phyloP scores from a whole-genome alignment of 176 grass and related monocot species.

The Phoenix dactylifera region DNA sequence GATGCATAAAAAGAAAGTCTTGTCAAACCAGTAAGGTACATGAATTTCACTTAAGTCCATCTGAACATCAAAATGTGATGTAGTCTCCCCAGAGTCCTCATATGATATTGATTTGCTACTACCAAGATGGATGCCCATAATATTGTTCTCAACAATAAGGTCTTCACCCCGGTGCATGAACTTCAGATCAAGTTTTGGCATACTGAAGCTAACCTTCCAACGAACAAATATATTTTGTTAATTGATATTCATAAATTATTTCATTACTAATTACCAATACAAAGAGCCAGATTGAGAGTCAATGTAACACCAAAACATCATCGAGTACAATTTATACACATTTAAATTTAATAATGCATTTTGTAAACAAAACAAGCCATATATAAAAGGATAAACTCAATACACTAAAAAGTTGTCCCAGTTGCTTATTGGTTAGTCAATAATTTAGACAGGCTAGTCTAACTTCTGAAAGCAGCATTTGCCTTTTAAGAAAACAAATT shows the following conservation, averaged over 20 bases:
- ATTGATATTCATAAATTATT: not conserved
- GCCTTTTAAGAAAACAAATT: too few relatives aligned
- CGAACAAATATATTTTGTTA: constrained; percentile 69
- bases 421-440: too few relatives aligned
- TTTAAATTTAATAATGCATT: too few relatives aligned
- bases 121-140: constrained; percentile 77
- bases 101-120: constrained; percentile 56
- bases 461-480: too few relatives aligned
- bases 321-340: too few relatives aligned
- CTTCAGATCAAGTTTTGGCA: constrained; percentile 98
- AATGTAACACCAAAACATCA: too few relatives aligned
- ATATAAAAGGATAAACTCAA: too few relatives aligned
- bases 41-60: constrained; percentile 93
- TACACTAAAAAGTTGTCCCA: too few relatives aligned
- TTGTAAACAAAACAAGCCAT: too few relatives aligned
- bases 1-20: not conserved
- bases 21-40: constrained; percentile 41
- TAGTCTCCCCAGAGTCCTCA: constrained; percentile 65
- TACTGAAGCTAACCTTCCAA: constrained; percentile 99
- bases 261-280: too few relatives aligned
- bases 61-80: constrained; percentile 85
- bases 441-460: too few relatives aligned
- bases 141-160: constrained; percentile 74
- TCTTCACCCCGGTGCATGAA: constrained; percentile 74
- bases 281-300: too few relatives aligned